These are phyloP conservation scores for Hibiscus trionum DNA, from an alignment of 345 rosid genomes.

Conservation along the genomic window DNA sequence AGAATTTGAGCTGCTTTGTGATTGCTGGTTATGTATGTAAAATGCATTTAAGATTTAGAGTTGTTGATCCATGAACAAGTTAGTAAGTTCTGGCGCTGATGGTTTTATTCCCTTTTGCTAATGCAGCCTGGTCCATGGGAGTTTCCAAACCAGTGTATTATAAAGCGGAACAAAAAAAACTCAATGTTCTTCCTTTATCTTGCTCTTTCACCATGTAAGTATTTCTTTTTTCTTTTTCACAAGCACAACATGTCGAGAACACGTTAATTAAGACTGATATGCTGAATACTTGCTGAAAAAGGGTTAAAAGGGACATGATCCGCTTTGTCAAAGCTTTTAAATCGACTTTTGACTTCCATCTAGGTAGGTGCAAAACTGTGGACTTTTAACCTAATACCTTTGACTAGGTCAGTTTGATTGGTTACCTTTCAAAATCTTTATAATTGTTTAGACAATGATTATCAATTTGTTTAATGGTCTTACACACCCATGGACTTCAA, in stretches of 20 bases:
- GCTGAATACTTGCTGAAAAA: background rate
- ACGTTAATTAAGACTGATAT: background rate
- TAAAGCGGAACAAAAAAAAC: conserved; percentile 63
- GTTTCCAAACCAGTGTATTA: conserved; percentile 62
- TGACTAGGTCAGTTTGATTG: conserved; percentile 24
- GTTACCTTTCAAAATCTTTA: background rate
- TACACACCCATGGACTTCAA: background rate
- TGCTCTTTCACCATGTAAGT: conserved; percentile 68
- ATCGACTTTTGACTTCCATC: conserved; percentile 16
- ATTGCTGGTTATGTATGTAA: background rate
- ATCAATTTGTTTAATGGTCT: background rate
- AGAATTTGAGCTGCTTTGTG: background rate
- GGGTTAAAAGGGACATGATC: conserved; percentile 8
- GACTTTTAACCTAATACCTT: background rate
- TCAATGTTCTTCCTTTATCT: conserved; percentile 73
- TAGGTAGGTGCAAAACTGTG: background rate
- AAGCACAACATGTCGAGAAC: background rate
- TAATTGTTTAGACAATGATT: background rate
- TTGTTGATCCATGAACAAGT: background rate
- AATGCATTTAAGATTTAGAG: background rate
- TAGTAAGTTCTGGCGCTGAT: background rate
- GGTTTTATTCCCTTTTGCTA: conserved; percentile 1
- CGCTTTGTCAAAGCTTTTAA: conserved; percentile 24
- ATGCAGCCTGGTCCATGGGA: conserved; percentile 45
- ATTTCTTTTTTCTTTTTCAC: background rate